Percentiles rank a stretch among this genome's conserved stretches.
These are phyloP conservation scores for Macrolepiota fuliginosa DNA, from an alignment of 768 basidiomycete species.

Conservation along the genomic window DNA sequence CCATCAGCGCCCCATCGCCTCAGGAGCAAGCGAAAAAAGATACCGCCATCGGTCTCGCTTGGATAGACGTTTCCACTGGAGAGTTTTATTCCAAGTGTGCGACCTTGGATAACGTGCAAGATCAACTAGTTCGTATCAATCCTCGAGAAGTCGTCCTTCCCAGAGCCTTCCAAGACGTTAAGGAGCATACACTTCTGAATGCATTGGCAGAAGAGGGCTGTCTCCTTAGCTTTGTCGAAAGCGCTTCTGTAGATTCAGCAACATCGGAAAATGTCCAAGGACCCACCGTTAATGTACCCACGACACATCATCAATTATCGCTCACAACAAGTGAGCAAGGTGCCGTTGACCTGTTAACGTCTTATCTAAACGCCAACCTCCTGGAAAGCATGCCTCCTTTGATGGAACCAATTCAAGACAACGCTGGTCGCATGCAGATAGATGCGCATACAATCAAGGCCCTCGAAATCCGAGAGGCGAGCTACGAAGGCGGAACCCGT, in stretches of 20 bases:
- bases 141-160: slow-evolving; percentile 83
- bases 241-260: neutral
- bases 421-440: slow-evolving; percentile 73
- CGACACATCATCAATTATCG: neutral
- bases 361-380: slow-evolving; percentile 64
- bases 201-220: slow-evolving; percentile 52
- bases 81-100: slow-evolving; percentile 82
- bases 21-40: slow-evolving; percentile 8
- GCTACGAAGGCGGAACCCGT: slow-evolving; percentile 66
- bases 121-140: slow-evolving; percentile 77
- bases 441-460: slow-evolving; percentile 87
- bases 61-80: slow-evolving; percentile 94
- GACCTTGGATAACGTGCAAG: slow-evolving; percentile 54
- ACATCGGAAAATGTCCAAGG: neutral
- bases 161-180: slow-evolving; percentile 29
- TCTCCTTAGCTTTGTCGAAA: slow-evolving; percentile 49
- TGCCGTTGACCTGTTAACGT: slow-evolving; percentile 62
- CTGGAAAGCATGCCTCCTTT: slow-evolving; percentile 77
- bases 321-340: slow-evolving; percentile 42
- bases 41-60: slow-evolving; percentile 67
- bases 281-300: neutral
- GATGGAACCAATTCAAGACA: slow-evolving; percentile 55
- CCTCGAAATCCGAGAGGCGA: slow-evolving; percentile 79
- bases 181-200: slow-evolving; percentile 44
- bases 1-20: slow-evolving; percentile 38